Percentiles rank a stretch among this genome's conserved stretches.
Evolutionary conservation across 129 eudicot genomes (phyloP).

Genomic region (Chrysanthemum lavandulifolium): DNA sequence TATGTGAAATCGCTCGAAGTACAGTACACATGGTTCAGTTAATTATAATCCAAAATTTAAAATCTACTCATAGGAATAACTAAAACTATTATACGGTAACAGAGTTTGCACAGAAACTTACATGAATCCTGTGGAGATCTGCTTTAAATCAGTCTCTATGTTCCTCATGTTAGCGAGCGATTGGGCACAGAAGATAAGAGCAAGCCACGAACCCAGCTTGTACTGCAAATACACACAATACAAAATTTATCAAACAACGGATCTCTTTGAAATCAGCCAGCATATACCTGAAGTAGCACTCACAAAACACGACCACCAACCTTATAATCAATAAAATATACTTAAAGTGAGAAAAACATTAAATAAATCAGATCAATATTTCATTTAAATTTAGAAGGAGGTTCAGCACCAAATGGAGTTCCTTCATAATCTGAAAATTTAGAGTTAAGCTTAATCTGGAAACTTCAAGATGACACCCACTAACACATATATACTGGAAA

Average conservation of each 20-base stretch:
- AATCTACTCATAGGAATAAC: background rate
- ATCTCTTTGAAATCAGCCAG: background rate
- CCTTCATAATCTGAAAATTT: no score
- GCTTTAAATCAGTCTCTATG: constrained; percentile 86
- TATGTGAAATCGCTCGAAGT: background rate
- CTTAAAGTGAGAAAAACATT: no score
- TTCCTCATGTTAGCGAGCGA: constrained; percentile 90
- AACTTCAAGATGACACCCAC: no score
- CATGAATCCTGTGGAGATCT: constrained; percentile 97
- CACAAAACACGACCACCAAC: background rate
- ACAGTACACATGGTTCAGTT: background rate
- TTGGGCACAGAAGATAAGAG: constrained; percentile 82
- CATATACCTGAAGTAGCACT: background rate
- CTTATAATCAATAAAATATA: background rate
- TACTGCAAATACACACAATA: constrained; percentile 45
- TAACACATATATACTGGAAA: no score
- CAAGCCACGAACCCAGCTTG: constrained; percentile 92
- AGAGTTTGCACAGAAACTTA: constrained; percentile 39
- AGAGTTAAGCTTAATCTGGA: no score
- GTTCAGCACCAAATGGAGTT: no score
- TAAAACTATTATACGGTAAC: background rate
- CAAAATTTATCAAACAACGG: background rate
- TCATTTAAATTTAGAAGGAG: no score
- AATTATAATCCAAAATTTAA: background rate
- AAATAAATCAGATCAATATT: no score